Evolutionary conservation across 2,329 filamentous ascomycete genomes (phyloP).

Genomic region (Sphaerulina musiva): DNA sequence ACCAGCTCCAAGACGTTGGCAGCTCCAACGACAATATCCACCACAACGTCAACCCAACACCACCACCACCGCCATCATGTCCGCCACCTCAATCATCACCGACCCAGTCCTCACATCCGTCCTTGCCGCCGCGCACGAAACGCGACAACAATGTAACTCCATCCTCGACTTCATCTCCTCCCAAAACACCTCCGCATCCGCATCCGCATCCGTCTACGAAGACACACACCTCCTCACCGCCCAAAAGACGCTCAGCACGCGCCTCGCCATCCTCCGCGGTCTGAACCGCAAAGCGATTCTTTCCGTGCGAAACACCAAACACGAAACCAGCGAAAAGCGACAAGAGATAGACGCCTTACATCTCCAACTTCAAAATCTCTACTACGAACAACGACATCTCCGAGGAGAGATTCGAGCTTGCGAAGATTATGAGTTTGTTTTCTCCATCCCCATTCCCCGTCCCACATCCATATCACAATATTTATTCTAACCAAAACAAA

Average conservation of each 20-base stretch:
- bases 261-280: slow-evolving; percentile 72
- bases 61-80: slow-evolving; percentile 14
- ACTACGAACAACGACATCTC: slow-evolving; percentile 90
- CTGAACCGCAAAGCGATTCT: slow-evolving; percentile 78
- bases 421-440: slow-evolving; percentile 71
- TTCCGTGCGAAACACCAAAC: slow-evolving; percentile 76
- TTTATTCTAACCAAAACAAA: no score
- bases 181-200: slow-evolving; percentile 34
- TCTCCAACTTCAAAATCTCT: slow-evolving; percentile 87
- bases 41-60: background rate
- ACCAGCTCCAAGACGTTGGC: background rate
- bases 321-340: slow-evolving; percentile 74
- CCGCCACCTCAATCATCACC: slow-evolving; percentile 41
- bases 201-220: slow-evolving; percentile 30
- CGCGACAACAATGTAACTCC: slow-evolving; percentile 63
- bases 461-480: no score
- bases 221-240: slow-evolving; percentile 41
- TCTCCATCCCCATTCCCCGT: background rate
- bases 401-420: slow-evolving; percentile 85
- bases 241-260: slow-evolving; percentile 69
- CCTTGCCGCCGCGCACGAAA: slow-evolving; percentile 64
- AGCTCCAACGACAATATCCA: no score
- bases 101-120: slow-evolving; percentile 61
- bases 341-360: slow-evolving; percentile 89
- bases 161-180: slow-evolving; percentile 52